Evolutionary conservation across 768 basidiomycete species (phyloP).

Genomic region (Auricularia sp.): DNA sequence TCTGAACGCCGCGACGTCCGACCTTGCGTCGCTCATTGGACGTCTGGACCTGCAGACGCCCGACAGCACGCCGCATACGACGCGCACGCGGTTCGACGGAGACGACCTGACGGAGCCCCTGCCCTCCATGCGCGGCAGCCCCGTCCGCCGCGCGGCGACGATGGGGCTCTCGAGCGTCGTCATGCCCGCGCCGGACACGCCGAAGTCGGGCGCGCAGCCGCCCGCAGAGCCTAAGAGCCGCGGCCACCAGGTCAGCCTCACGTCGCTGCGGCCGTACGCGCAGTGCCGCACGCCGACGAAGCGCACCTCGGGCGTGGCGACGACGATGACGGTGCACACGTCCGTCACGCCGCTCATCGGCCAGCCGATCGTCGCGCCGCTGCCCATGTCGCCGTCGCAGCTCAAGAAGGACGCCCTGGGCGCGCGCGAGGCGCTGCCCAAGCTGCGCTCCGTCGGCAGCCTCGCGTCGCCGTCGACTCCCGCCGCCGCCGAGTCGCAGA

Average conservation of each 20-base stretch:
- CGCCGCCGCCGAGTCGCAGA: neutral
- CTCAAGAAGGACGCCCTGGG: slow-evolving; percentile 1
- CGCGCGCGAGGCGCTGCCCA: neutral
- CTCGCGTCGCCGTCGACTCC: slow-evolving; percentile 5
- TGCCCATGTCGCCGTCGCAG: neutral
- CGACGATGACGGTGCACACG: neutral
- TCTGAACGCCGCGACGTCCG: slow-evolving; percentile 65
- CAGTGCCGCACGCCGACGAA: slow-evolving; percentile 17
- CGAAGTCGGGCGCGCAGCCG: neutral
- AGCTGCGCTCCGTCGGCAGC: neutral
- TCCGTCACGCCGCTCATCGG: neutral
- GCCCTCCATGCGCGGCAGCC: neutral
- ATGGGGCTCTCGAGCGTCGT: neutral
- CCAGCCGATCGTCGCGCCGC: neutral
- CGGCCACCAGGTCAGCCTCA: slow-evolving; percentile 26
- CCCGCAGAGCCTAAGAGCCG: slow-evolving; percentile 14
- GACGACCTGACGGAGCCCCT: neutral
- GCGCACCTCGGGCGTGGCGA: neutral
- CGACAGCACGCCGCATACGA: slow-evolving; percentile 19
- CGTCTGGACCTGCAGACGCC: slow-evolving; percentile 77
- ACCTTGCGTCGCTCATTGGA: slow-evolving; percentile 67
- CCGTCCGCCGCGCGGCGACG: neutral
- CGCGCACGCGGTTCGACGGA: neutral
- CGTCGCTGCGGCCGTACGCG: slow-evolving; percentile 42
- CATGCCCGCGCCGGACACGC: neutral